Evolutionary conservation across 1,139 yeast genomes (phyloP), one percentile per base, ranked within the genome.

Genomic region (Arxiozyma bovina): DNA sequence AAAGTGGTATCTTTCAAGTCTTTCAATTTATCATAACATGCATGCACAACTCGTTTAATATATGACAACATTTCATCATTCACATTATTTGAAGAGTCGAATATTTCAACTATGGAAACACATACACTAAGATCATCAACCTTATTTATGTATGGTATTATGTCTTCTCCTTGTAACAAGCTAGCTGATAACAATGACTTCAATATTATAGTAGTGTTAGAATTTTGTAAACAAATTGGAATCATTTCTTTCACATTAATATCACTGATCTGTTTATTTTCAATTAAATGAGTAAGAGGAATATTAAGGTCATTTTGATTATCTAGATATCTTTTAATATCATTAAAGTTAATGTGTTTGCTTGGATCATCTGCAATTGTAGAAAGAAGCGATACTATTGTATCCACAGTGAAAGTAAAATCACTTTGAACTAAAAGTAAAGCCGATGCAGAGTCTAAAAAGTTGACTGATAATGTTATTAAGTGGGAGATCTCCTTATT

Each of bases 181-280:
- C 47, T 11, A 3, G 61, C 55, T n/a, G 49, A 27, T 22, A 46
- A 21, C 5, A 46, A 22, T 21, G 49, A 46, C 18, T 46, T 46
- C 6, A 46, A 38, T 15, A 46, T 34, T 21, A 20, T 6, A 5
- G 20, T 21, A 18, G 40, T 21, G 2, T 46, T 12, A 11, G 49
- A 34, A 15, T 38, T 46, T 9, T 18, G 5, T 38, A 46, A 34
- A 41, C 50, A 41, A 6, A 41, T 1, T 18, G 22, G 40, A 21
- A 41, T 41, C 11, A 48, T 25, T 9, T 41, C 25, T 40, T 41
- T 11, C 5, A 23, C 22, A 17, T 48, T n/a, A 11, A 42, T 27
- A 25, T 48, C 38, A 27, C 15, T 44, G n/a, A 48, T 17, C 17
- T 46, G 49, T 1, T 46, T 46, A 21, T 46, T 46, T 38, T 46